These are phyloP conservation scores for Solanum bulbocastanum DNA, from an alignment of 257 asterid species.

Conservation along the genomic window DNA sequence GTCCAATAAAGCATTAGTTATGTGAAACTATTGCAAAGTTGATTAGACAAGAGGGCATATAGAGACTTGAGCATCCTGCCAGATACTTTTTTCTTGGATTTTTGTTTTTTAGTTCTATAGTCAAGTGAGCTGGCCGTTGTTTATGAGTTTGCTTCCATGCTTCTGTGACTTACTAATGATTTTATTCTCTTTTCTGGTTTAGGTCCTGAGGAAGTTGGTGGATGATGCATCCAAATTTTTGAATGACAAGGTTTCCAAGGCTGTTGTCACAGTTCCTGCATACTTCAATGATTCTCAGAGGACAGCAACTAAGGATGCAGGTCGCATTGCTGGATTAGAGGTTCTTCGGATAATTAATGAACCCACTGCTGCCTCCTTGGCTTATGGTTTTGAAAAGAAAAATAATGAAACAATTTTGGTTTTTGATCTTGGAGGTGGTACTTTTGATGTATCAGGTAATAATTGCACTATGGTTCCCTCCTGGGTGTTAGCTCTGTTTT, in stretches of 20 bases:
- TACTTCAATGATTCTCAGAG: conserved; percentile 92
- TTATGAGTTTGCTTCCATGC: neutral
- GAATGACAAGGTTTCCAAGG: conserved; percentile 87
- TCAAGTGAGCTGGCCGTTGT: neutral
- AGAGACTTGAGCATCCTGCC: neutral
- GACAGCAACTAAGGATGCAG: conserved; percentile 92
- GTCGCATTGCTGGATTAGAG: conserved; percentile 87
- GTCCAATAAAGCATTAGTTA: neutral
- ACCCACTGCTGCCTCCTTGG: conserved; percentile 90
- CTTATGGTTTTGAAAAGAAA: conserved; percentile 88
- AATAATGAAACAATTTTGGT: conserved; percentile 77
- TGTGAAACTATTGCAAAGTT: neutral
- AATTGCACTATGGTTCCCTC: neutral
- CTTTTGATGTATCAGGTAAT: conserved; percentile 87
- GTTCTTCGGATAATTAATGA: conserved; percentile 84
- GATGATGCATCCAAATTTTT: conserved; percentile 90
- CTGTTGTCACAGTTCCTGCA: conserved; percentile 93
- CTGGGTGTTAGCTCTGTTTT: neutral
- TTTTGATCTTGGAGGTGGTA: conserved; percentile 90
- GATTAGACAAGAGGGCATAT: neutral
- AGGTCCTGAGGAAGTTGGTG: conserved; percentile 93
- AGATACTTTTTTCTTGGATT: neutral
- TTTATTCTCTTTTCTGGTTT: neutral
- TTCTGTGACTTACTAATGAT: neutral
- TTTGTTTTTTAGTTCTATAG: neutral